Percentiles rank a stretch among this genome's conserved stretches.
Evolutionary conservation across 495 filamentous ascomycete genomes (phyloP).

Genomic region (Thermochaetoides thermophila): DNA sequence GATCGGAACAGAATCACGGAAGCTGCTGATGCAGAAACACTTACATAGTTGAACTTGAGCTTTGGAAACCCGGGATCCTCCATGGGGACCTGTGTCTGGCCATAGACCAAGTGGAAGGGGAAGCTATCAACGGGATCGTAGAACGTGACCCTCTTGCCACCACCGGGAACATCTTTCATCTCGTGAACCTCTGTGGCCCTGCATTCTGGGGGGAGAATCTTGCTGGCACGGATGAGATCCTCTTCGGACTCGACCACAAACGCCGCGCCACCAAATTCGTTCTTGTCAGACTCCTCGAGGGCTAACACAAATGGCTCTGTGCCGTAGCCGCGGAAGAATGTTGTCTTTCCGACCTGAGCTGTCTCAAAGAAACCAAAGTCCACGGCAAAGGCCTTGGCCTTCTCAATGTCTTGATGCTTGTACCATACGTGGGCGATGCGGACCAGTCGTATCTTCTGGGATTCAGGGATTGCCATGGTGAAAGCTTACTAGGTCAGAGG

Average conservation of each 20-base stretch:
- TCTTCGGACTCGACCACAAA: slow-evolving; percentile 42
- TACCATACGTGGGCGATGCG: slow-evolving; percentile 45
- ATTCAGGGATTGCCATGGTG: too few relatives aligned
- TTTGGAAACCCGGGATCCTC: slow-evolving; percentile 27
- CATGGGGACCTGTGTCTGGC: slow-evolving; percentile 28
- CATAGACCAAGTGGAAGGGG: slow-evolving; percentile 43
- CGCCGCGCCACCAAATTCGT: slow-evolving; percentile 38
- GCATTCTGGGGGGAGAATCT: slow-evolving; percentile 26
- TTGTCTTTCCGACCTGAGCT: slow-evolving; percentile 29
- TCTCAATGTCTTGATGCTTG: slow-evolving; percentile 35
- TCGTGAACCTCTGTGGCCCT: slow-evolving; percentile 35
- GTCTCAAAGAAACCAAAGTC: slow-evolving; percentile 44
- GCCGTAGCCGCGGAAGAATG: slow-evolving; percentile 47
- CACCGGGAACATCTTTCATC: slow-evolving; percentile 39
- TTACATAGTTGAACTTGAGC: slow-evolving; percentile 29
- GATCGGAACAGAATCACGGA: slow-evolving; percentile 1
- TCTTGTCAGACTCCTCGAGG: slow-evolving; percentile 30
- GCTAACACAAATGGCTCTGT: slow-evolving; percentile 43
- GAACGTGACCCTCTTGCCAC: slow-evolving; percentile 42
- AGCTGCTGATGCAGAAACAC: background rate
- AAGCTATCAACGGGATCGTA: slow-evolving; percentile 44
- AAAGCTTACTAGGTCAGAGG: too few relatives aligned
- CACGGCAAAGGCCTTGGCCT: slow-evolving; percentile 32
- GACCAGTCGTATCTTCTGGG: slow-evolving; percentile 37
- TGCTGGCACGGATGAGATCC: slow-evolving; percentile 34